Evolutionary conservation across 805 yeast genomes (phyloP).

Genomic region (Saccharomycopsis vini): DNA sequence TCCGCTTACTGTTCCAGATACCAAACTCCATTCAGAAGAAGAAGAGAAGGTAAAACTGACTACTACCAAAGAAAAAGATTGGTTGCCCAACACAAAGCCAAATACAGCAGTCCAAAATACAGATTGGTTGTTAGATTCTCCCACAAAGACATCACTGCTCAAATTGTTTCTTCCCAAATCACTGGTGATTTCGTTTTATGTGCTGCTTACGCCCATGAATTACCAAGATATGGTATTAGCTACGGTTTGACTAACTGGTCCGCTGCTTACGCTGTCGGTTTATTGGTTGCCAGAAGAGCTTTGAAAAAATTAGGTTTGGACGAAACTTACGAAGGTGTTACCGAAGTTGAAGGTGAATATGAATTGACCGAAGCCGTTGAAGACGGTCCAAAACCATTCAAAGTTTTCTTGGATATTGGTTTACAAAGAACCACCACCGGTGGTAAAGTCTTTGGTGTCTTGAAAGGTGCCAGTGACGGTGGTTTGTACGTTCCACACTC

Average conservation of each 20-base stretch:
- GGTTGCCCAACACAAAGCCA: slow-evolving; percentile 99
- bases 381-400: slow-evolving; percentile 99
- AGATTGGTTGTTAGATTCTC: slow-evolving; percentile 99
- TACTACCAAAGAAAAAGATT: slow-evolving; percentile 99
- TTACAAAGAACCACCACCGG: slow-evolving; percentile 99
- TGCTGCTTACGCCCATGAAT: slow-evolving; percentile 98
- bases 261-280: slow-evolving; percentile 99
- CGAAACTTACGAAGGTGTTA: slow-evolving; percentile 97
- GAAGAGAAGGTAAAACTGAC: slow-evolving; percentile 99
- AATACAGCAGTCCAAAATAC: slow-evolving; percentile 99
- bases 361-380: slow-evolving; percentile 98
- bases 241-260: slow-evolving; percentile 99
- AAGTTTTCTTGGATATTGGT: slow-evolving; percentile 98
- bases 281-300: slow-evolving; percentile 97
- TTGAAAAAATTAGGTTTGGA: slow-evolving; percentile 95
- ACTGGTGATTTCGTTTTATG: slow-evolving; percentile 93
- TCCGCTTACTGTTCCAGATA: slow-evolving; percentile 97
- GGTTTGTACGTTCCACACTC: slow-evolving; percentile 99
- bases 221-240: slow-evolving; percentile 93
- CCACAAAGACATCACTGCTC: slow-evolving; percentile 98
- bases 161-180: slow-evolving; percentile 92
- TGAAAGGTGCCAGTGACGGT: slow-evolving; percentile 99
- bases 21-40: slow-evolving; percentile 99
- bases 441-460: slow-evolving; percentile 98
- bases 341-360: slow-evolving; percentile 99